Evolutionary conservation across 1,284 basidiomycete genomes (phyloP).

Genomic region (Phlebopus sp.): DNA sequence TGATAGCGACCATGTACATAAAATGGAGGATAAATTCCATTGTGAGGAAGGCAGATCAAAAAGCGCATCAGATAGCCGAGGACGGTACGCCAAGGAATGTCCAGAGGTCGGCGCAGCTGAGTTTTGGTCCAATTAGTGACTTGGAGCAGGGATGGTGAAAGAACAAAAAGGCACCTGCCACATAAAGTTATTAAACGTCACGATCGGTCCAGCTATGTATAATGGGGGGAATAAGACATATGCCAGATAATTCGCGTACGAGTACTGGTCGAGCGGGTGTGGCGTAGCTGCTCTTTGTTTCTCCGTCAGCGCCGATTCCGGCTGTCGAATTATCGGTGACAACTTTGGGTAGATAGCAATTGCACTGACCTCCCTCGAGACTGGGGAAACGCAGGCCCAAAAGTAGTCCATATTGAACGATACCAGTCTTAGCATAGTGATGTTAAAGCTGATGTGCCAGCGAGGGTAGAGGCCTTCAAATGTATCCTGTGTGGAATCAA

Average conservation of each 20-base stretch:
- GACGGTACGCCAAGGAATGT: slow-evolving; percentile 37
- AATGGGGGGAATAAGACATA: slow-evolving; percentile 90
- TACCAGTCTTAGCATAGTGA: slow-evolving; percentile 92
- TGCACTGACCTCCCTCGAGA: slow-evolving; percentile 43
- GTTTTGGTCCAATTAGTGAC: not conserved
- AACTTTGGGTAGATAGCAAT: not conserved
- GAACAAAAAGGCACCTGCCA: slow-evolving; percentile 69
- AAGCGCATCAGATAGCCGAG: slow-evolving; percentile 73
- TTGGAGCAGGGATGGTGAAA: not conserved
- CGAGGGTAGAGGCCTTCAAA: slow-evolving; percentile 74
- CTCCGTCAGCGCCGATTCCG: slow-evolving; percentile 40
- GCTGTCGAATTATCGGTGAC: slow-evolving; percentile 25
- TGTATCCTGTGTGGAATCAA: slow-evolving; percentile 52
- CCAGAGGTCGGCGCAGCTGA: slow-evolving; percentile 54
- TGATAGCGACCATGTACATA: slow-evolving; percentile 98
- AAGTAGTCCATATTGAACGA: slow-evolving; percentile 93
- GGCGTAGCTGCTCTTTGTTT: slow-evolving; percentile 55
- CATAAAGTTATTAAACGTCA: slow-evolving; percentile 94
- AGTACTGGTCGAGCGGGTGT: slow-evolving; percentile 51
- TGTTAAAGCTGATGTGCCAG: slow-evolving; percentile 96
- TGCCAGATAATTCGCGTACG: slow-evolving; percentile 59
- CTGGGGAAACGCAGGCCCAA: slow-evolving; percentile 62
- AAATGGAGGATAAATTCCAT: slow-evolving; percentile 94
- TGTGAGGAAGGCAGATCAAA: slow-evolving; percentile 51
- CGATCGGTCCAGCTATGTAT: slow-evolving; percentile 95